phyloP scores from a whole-genome alignment of 164 flowering plant species.

The Stephania yunnanensis region DNA sequence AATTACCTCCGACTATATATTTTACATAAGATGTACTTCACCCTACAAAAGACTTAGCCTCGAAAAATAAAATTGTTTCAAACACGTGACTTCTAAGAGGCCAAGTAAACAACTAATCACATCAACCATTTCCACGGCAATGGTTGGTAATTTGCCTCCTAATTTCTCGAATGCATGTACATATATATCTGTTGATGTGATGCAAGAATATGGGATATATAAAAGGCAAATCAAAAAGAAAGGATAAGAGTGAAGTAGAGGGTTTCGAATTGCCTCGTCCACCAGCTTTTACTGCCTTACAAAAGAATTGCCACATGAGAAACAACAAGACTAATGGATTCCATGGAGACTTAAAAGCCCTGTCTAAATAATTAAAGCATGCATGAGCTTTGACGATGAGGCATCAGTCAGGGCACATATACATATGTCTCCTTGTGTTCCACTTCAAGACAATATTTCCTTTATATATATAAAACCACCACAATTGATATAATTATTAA shows the following conservation, averaged over 20 bases:
- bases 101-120: too few species aligned
- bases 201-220: background rate
- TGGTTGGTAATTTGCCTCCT: too few species aligned
- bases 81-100: too few species aligned
- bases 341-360: slow-evolving; percentile 3
- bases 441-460: too few species aligned
- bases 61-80: too few species aligned
- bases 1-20: too few species aligned
- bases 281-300: background rate
- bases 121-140: too few species aligned
- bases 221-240: background rate
- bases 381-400: background rate
- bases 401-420: background rate
- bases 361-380: background rate
- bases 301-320: background rate
- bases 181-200: background rate
- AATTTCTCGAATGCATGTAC: too few species aligned
- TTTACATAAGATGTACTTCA: too few species aligned
- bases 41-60: too few species aligned
- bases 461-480: too few species aligned
- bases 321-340: slow-evolving; percentile 6
- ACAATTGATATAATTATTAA: too few species aligned
- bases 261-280: slow-evolving; percentile 3
- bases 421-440: background rate
- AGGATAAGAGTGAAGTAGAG: background rate